phyloP scores from a whole-genome alignment of 495 filamentous ascomycete species.

The Xylaria bambusicola region DNA sequence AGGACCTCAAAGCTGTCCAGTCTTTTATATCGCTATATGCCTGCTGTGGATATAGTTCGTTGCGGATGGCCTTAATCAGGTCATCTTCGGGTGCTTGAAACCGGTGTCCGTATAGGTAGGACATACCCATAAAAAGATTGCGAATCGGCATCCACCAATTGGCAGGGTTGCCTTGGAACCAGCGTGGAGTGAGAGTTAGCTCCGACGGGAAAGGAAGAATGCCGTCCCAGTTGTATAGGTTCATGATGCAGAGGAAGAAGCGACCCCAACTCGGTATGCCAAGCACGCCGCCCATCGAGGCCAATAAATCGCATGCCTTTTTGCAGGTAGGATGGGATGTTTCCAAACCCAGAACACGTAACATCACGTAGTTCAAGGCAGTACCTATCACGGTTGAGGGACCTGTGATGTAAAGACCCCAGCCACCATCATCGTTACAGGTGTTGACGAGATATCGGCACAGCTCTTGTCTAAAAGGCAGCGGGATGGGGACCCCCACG shows the following conservation, averaged over 20 bases:
- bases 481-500: slow-evolving; percentile 71
- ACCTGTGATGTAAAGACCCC: slow-evolving; percentile 83
- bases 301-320: slow-evolving; percentile 69
- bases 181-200: slow-evolving; percentile 78
- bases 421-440: slow-evolving; percentile 76
- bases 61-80: slow-evolving; percentile 61
- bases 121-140: slow-evolving; percentile 80
- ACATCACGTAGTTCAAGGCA: slow-evolving; percentile 71
- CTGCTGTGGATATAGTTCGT: slow-evolving; percentile 71
- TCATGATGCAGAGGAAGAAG: slow-evolving; percentile 73
- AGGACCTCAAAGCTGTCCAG: slow-evolving; percentile 67
- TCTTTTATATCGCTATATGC: slow-evolving; percentile 61
- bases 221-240: slow-evolving; percentile 73
- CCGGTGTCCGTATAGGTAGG: slow-evolving; percentile 69
- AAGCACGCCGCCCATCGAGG: slow-evolving; percentile 71
- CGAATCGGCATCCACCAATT: slow-evolving; percentile 90
- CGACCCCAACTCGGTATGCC: slow-evolving; percentile 82
- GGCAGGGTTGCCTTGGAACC: slow-evolving; percentile 80
- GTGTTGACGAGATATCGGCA: slow-evolving; percentile 75
- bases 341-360: slow-evolving; percentile 69
- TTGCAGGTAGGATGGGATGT: slow-evolving; percentile 71
- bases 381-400: slow-evolving; percentile 81
- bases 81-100: slow-evolving; percentile 61
- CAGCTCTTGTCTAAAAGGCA: slow-evolving; percentile 70
- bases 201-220: slow-evolving; percentile 82